Base-by-base conservation (phyloP, 768 basidiomycete species). In the Hemileccinum rubropunctum region DNA sequence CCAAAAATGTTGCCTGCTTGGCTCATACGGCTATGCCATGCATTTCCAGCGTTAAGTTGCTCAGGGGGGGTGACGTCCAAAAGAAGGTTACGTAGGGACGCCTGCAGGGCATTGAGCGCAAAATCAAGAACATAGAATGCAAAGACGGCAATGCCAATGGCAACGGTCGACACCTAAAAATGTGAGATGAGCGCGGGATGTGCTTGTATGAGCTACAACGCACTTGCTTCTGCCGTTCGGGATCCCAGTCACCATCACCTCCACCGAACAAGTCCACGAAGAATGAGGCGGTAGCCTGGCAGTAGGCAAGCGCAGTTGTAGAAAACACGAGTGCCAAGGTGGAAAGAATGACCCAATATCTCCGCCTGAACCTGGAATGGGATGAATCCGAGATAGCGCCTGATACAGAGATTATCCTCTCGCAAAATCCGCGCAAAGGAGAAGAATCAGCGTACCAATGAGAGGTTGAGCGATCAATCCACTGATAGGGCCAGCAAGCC, bases 1-100 rank as follows among this genome's bases (percentile, higher is more conserved):
- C 97, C 97, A 55, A 98, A 67, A 42, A 98, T 95, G 64, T 97
- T 98, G 18, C 94, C 97, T n/a, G 93, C 84, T 64, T 98, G 93
- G 38, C 84, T 87, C 89, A 98, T 97, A 53, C 92, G 78, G 40
- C 95, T 89, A 54, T 98, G 94, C 94, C 95, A 99, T 30, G 97
- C 97, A 71, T 98, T 99, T 4, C 88, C 93, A n/a, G 84, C 79
- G 48, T 86, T 93, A 12, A 98, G 80, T 66, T 98, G 95, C 53
- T 85, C 81, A 13, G 90, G 81, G 6, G 97, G 95, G 0, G 91
- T 82, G 44, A 95, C 73, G 64, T 99, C 97, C 51, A 99, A 77
- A 12, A 98, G 76, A n/a, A 99, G 81, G 68, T 97, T 97, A 43
- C 94, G 77, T 30, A 98, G 74, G 11, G 93, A 95, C 3, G 91